Percentiles rank a stretch among this genome's conserved stretches.
phyloP scores from a whole-genome alignment of 2,329 filamentous ascomycete genomes.

The Gliomastix tumulicola region DNA sequence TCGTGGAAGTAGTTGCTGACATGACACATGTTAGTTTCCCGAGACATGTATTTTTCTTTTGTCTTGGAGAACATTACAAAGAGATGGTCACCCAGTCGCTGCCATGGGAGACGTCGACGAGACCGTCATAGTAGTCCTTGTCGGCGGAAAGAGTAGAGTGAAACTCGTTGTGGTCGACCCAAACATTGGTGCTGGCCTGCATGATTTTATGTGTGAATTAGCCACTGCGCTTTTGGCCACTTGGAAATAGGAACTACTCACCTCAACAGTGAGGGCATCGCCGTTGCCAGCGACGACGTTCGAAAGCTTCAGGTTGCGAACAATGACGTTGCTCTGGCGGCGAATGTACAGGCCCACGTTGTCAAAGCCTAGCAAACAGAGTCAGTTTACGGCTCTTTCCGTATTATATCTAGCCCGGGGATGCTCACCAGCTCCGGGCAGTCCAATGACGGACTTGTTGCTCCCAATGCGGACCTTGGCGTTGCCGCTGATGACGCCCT shows the following conservation, averaged over 20 bases:
- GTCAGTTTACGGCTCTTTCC: neutral
- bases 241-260: too few relatives aligned
- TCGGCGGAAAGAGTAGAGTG: conserved; percentile 20
- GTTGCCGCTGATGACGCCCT: conserved; percentile 16
- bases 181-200: conserved; percentile 40
- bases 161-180: conserved; percentile 34
- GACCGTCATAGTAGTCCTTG: conserved; percentile 33
- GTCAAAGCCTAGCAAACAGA: conserved; percentile 15
- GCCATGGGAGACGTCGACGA: conserved; percentile 33
- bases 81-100: conserved; percentile 32
- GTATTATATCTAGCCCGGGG: neutral
- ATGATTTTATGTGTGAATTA: too few relatives aligned
- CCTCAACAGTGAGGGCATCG: conserved; percentile 40
- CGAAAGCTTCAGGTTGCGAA: conserved; percentile 46
- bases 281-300: conserved; percentile 36
- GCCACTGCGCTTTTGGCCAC: too few relatives aligned
- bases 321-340: conserved; percentile 43
- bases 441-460: conserved; percentile 35
- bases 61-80: conserved; percentile 22
- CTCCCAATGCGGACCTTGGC: conserved; percentile 23
- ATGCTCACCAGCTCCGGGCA: conserved; percentile 14
- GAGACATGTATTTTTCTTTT: too few relatives aligned
- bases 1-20: conserved; percentile 33
- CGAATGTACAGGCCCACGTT: conserved; percentile 41
- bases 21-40: conserved; percentile 15